These are phyloP conservation scores for Loxodes magnus DNA, from an alignment of 73 alveolate genomes.

Conservation along the genomic window DNA sequence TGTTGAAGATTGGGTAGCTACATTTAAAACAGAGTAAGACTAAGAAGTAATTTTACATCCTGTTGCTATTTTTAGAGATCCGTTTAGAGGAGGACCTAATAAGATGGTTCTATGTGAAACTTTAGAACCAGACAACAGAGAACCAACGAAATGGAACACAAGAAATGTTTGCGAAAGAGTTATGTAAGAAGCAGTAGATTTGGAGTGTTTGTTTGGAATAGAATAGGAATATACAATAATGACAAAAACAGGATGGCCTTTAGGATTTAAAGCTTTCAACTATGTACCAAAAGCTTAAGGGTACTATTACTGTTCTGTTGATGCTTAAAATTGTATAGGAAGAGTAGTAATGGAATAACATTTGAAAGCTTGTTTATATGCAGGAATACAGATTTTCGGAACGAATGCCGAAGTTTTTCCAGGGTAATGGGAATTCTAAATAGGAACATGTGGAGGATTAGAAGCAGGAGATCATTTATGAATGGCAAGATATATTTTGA, in stretches of 20 bases:
- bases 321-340: slow-evolving; percentile 55
- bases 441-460: slow-evolving; percentile 78
- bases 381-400: slow-evolving; percentile 78
- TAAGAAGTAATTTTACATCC: slow-evolving; percentile 84
- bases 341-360: slow-evolving; percentile 76
- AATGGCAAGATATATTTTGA: slow-evolving; percentile 63
- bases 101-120: slow-evolving; percentile 74
- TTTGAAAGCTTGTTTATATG: slow-evolving; percentile 68
- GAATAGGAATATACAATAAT: slow-evolving; percentile 78
- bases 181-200: slow-evolving; percentile 43
- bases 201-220: slow-evolving; percentile 85
- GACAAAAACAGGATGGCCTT: slow-evolving; percentile 7
- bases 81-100: slow-evolving; percentile 71
- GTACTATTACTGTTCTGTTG: slow-evolving; percentile 85
- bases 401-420: slow-evolving; percentile 83
- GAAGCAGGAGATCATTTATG: slow-evolving; percentile 80
- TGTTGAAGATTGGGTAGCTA: slow-evolving; percentile 82
- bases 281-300: slow-evolving; percentile 86
- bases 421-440: slow-evolving; percentile 72
- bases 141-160: slow-evolving; percentile 80
- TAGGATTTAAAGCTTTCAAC: slow-evolving; percentile 68
- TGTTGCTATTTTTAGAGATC: slow-evolving; percentile 65
- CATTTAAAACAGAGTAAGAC: slow-evolving; percentile 67
- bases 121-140: slow-evolving; percentile 55
- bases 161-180: slow-evolving; percentile 36